phyloP scores from a whole-genome alignment of 2,329 filamentous ascomycete genomes.

The Nemania diffusa region DNA sequence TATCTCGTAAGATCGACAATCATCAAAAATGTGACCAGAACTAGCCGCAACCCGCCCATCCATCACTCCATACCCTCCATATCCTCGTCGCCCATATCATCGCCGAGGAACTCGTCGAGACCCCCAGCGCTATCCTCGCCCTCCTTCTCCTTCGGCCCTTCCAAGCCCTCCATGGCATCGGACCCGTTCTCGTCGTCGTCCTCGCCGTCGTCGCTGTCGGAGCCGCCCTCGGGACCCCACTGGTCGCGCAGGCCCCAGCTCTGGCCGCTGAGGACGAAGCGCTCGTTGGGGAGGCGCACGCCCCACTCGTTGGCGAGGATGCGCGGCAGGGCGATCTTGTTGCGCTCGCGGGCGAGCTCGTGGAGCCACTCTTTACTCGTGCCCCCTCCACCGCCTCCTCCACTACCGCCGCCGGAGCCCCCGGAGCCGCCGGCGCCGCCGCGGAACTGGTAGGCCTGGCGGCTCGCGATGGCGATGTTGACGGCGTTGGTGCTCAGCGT shows the following conservation, averaged over 20 bases:
- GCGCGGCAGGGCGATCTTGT: slow-evolving; percentile 72
- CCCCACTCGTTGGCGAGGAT: slow-evolving; percentile 75
- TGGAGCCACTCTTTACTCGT: slow-evolving; percentile 79
- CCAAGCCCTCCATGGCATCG: slow-evolving; percentile 62
- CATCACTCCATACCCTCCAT: slow-evolving; percentile 57
- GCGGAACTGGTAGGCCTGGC: slow-evolving; percentile 76
- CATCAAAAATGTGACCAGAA: too few species aligned
- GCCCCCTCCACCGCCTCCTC: slow-evolving; percentile 58
- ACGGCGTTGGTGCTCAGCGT: slow-evolving; percentile 74
- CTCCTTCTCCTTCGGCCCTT: slow-evolving; percentile 48
- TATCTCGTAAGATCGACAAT: too few species aligned
- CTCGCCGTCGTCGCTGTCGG: slow-evolving; percentile 1
- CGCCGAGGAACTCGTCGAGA: slow-evolving; percentile 65
- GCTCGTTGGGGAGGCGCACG: slow-evolving; percentile 72
- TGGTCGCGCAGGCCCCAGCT: slow-evolving; percentile 72
- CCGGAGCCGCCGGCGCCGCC: slow-evolving; percentile 62
- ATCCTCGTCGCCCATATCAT: slow-evolving; percentile 64
- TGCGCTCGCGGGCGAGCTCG: slow-evolving; percentile 77
- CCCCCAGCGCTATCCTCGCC: slow-evolving; percentile 58
- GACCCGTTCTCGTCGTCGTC: slow-evolving; percentile 38
- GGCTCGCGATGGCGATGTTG: slow-evolving; percentile 75
- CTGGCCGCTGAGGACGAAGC: slow-evolving; percentile 73
- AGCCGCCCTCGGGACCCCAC: slow-evolving; percentile 56
- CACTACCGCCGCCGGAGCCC: slow-evolving; percentile 55
- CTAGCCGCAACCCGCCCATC: too few species aligned